phyloP scores from a whole-genome alignment of 2,329 filamentous ascomycete genomes.

The Penicillium griseofulvum region DNA sequence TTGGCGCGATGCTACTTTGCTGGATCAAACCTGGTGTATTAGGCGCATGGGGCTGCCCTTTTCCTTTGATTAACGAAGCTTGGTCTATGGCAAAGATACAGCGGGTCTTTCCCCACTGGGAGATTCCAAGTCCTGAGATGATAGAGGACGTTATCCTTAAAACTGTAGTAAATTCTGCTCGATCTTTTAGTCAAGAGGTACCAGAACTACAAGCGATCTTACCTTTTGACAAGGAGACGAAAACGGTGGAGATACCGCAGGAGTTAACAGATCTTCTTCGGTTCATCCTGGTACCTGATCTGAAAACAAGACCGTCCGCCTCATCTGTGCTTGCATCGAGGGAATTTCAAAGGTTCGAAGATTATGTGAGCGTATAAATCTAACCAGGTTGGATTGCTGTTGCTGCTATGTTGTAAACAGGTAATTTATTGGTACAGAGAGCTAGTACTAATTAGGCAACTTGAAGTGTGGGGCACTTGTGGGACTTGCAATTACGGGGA shows the following conservation, averaged over 20 bases:
- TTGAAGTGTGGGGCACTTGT: too few relatives aligned
- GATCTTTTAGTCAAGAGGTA: background rate
- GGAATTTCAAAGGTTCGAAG: too few relatives aligned
- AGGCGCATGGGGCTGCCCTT: background rate
- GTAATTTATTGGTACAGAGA: too few relatives aligned
- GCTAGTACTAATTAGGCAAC: too few relatives aligned
- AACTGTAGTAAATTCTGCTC: background rate
- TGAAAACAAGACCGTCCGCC: too few relatives aligned
- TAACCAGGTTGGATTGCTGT: too few relatives aligned
- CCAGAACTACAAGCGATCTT: background rate
- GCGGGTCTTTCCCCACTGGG: background rate
- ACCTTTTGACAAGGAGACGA: background rate
- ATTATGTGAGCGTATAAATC: too few relatives aligned
- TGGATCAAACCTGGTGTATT: background rate
- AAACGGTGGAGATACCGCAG: background rate
- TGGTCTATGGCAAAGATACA: background rate
- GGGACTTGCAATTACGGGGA: too few relatives aligned
- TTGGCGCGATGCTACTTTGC: background rate
- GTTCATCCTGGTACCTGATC: too few relatives aligned
- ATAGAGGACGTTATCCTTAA: background rate
- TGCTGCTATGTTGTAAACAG: too few relatives aligned
- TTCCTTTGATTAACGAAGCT: background rate
- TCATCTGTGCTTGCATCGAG: too few relatives aligned
- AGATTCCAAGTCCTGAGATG: background rate
- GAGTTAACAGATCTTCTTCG: background rate